A percentile compares a stretch with the other conserved stretches of the same genome.
Conservation (phyloP, 768 basidiomycete genomes). For the Omphalotus guepiniiformis region DNA sequence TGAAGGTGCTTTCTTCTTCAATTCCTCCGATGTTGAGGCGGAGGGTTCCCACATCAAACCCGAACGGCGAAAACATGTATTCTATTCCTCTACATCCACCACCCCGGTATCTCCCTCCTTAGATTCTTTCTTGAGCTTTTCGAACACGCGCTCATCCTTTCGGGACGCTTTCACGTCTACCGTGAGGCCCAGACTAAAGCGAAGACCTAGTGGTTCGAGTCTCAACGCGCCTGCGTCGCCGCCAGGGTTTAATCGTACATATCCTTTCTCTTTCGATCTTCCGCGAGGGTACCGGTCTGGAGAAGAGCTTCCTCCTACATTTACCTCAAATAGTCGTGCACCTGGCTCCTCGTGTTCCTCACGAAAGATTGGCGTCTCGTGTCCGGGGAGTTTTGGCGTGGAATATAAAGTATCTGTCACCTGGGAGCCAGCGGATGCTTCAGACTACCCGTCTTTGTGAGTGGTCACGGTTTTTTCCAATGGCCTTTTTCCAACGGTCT, state of each 20-base stretch:
- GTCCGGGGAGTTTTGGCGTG: slow-evolving; percentile 27
- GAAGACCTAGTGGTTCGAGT: slow-evolving; percentile 41
- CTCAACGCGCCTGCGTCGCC: slow-evolving; percentile 25
- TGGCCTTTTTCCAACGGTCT: slow-evolving; percentile 4
- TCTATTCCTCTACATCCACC: slow-evolving; percentile 43
- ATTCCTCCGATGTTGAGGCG: slow-evolving; percentile 22
- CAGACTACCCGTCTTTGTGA: slow-evolving; percentile 44
- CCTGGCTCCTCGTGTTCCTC: slow-evolving; percentile 22
- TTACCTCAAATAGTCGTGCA: slow-evolving; percentile 28
- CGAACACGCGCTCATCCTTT: slow-evolving; percentile 33
- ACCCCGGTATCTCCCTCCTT: slow-evolving; percentile 36
- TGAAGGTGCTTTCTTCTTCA: slow-evolving; percentile 57
- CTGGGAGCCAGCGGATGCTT: slow-evolving; percentile 53
- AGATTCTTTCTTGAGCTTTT: slow-evolving; percentile 18
- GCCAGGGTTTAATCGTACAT: slow-evolving; percentile 29
- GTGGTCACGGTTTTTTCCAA: slow-evolving; percentile 19
- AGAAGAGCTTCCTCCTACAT: slow-evolving; percentile 62
- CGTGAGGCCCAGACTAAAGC: slow-evolving; percentile 20
- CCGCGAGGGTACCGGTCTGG: slow-evolving; percentile 44
- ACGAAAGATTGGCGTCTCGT: neutral
- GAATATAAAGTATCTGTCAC: slow-evolving; percentile 50
- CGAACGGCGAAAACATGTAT: slow-evolving; percentile 38
- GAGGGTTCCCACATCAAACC: slow-evolving; percentile 16
- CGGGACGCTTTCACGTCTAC: slow-evolving; percentile 33
- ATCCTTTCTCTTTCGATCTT: slow-evolving; percentile 53